These are phyloP conservation scores for Cinnamomum chago DNA, from an alignment of 164 flowering plant species.

Conservation along the genomic window DNA sequence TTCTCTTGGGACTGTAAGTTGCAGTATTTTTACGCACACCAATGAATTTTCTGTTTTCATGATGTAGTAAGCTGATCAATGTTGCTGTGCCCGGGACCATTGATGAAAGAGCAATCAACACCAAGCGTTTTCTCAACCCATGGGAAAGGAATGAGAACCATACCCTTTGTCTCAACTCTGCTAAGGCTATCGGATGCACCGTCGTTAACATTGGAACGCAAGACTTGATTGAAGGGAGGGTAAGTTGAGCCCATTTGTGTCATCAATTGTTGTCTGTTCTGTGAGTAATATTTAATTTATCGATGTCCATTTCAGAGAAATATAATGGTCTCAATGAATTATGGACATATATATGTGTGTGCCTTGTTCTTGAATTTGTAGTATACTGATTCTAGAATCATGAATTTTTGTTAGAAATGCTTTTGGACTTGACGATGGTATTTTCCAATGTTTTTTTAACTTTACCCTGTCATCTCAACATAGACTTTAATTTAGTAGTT, in stretches of 20 bases:
- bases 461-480: no score
- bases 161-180: conserved; percentile 90
- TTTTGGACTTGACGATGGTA: neutral
- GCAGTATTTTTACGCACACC: neutral
- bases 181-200: conserved; percentile 96
- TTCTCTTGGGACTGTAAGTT: neutral
- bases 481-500: neutral
- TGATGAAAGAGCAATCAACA: conserved; percentile 91
- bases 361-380: neutral
- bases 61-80: conserved; percentile 89
- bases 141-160: conserved; percentile 98
- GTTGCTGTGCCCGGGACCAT: conserved; percentile 96
- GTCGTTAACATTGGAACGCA: conserved; percentile 94
- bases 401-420: neutral
- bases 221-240: conserved; percentile 91
- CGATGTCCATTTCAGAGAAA: neutral
- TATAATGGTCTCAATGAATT: no score
- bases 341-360: no score
- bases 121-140: conserved; percentile 70
- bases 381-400: neutral
- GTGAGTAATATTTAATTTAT: neutral
- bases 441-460: neutral
- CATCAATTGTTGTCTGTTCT: neutral
- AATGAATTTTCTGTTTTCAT: conserved; percentile 1
- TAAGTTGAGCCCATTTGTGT: conserved; percentile 28